These are phyloP conservation scores for Russula sp. DNA, from an alignment of 768 basidiomycete species.

Conservation along the genomic window DNA sequence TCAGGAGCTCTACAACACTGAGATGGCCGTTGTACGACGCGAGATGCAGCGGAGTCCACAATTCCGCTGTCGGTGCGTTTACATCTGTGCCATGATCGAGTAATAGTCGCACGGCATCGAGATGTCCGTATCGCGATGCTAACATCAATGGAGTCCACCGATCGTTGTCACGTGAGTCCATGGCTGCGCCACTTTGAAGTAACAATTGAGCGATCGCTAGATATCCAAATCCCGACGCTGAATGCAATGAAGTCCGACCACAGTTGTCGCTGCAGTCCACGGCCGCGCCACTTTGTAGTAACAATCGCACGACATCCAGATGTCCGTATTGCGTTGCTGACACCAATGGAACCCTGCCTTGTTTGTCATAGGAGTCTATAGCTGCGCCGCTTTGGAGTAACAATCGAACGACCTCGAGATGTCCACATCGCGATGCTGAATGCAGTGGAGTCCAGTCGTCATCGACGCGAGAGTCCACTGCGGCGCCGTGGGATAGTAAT, in stretches of 20 bases:
- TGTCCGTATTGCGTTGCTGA: too few relatives aligned
- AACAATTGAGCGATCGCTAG: background rate
- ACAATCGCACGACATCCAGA: too few relatives aligned
- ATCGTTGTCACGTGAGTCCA: background rate
- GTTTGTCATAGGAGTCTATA: too few relatives aligned
- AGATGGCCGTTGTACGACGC: background rate
- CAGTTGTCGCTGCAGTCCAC: background rate
- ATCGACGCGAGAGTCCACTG: too few relatives aligned
- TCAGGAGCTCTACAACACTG: background rate
- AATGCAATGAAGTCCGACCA: background rate
- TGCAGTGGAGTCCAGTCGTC: background rate
- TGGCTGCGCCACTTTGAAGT: background rate
- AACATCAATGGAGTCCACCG: background rate
- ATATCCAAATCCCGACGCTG: background rate
- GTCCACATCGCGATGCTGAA: background rate
- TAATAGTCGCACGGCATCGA: background rate
- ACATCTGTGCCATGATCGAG: background rate
- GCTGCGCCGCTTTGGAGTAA: background rate
- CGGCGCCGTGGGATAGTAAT: too few relatives aligned
- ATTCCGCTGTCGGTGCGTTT: background rate
- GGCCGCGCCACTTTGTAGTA: too few relatives aligned
- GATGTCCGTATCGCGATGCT: background rate
- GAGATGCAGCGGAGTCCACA: background rate
- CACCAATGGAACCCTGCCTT: too few relatives aligned
- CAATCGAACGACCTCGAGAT: background rate